These are phyloP conservation scores for Hysterangium stoloniferum DNA, from an alignment of 768 basidiomycete genomes.

Conservation along the genomic window DNA sequence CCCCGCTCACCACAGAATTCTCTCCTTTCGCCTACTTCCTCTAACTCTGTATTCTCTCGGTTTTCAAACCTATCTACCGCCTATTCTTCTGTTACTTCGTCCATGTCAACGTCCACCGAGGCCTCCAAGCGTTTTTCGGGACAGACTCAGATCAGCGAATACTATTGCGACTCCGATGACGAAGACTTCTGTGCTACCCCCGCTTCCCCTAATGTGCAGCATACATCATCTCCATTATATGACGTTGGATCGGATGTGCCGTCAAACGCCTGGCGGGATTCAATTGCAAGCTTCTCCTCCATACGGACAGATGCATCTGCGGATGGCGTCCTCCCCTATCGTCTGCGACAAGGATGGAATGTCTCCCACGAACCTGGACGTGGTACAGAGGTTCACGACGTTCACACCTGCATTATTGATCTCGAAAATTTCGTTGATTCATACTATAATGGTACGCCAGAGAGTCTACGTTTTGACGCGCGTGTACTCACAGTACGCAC, in stretches of 20 bases:
- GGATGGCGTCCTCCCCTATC: slow-evolving; percentile 47
- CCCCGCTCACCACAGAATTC: not conserved
- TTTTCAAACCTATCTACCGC: not conserved
- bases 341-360: not conserved
- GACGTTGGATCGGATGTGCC: not conserved
- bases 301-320: slow-evolving; percentile 50
- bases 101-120: slow-evolving; percentile 4
- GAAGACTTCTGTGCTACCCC: not conserved
- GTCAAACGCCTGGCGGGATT: slow-evolving; percentile 28
- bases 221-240: slow-evolving; percentile 1
- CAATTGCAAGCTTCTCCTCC: slow-evolving; percentile 48
- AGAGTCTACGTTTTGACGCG: not conserved
- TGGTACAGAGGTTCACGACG: too few species aligned
- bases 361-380: not conserved
- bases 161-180: slow-evolving; percentile 2
- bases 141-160: not conserved
- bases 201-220: not conserved
- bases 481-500: not conserved
- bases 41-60: not conserved
- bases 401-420: too few species aligned
- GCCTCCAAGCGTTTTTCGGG: slow-evolving; percentile 1
- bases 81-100: slow-evolving; percentile 5
- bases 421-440: not conserved
- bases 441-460: slow-evolving; percentile 7
- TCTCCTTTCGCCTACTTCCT: not conserved